These are phyloP conservation scores for Diaporthe aspalathi DNA, from an alignment of 2,329 filamentous ascomycete species.

Conservation along the genomic window DNA sequence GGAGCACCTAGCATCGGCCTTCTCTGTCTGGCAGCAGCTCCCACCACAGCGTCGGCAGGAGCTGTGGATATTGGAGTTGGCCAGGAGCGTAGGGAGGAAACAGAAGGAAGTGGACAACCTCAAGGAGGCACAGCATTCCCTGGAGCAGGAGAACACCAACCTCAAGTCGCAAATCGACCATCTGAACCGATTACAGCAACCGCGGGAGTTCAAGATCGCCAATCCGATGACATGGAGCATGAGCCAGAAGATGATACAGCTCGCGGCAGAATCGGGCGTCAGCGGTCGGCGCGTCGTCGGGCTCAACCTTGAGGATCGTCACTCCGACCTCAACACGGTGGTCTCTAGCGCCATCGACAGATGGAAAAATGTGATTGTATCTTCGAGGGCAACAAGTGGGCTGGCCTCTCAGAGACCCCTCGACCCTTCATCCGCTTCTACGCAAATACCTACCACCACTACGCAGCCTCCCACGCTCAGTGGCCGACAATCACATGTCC, in stretches of 20 bases:
- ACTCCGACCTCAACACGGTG: slow-evolving; percentile 63
- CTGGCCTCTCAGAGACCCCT: slow-evolving; percentile 64
- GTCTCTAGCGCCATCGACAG: slow-evolving; percentile 68
- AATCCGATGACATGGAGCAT: slow-evolving; percentile 64
- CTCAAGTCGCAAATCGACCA: slow-evolving; percentile 70
- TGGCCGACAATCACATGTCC: slow-evolving; percentile 40
- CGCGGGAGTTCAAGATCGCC: slow-evolving; percentile 67
- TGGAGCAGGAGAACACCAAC: slow-evolving; percentile 68
- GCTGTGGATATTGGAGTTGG: slow-evolving; percentile 71
- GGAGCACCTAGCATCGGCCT: slow-evolving; percentile 82
- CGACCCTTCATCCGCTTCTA: slow-evolving; percentile 47
- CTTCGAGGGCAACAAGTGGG: slow-evolving; percentile 58
- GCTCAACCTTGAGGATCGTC: slow-evolving; percentile 61
- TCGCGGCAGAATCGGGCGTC: slow-evolving; percentile 59
- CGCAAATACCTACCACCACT: slow-evolving; percentile 42
- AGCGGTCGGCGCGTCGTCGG: slow-evolving; percentile 57
- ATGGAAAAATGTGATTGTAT: slow-evolving; percentile 72
- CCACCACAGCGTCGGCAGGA: slow-evolving; percentile 66
- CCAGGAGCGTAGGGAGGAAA: slow-evolving; percentile 67
- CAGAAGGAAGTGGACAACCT: slow-evolving; percentile 66
- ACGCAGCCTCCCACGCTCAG: slow-evolving; percentile 42
- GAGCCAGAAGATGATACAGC: slow-evolving; percentile 59
- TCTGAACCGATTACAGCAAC: slow-evolving; percentile 68
- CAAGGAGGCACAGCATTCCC: slow-evolving; percentile 59
- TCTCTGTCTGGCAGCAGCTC: slow-evolving; percentile 79